These are phyloP conservation scores for Aristolochia fimbriata DNA, from an alignment of 164 flowering plant species.

Conservation along the genomic window DNA sequence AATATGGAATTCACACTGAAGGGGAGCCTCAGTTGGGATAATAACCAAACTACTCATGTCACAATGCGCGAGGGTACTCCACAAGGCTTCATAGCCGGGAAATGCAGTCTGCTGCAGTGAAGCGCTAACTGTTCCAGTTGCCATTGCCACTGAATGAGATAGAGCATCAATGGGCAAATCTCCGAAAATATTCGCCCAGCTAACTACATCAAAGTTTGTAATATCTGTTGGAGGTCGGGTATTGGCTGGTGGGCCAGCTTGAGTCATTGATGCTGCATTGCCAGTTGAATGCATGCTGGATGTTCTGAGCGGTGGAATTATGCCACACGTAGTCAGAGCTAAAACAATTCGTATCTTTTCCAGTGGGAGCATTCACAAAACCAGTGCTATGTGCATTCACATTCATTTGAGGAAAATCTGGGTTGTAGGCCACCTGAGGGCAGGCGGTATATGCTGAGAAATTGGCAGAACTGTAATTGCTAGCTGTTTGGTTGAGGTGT, in stretches of 20 bases:
- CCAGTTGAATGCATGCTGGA: constrained; percentile 7
- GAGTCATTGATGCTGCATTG: neutral
- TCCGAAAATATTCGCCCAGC: neutral
- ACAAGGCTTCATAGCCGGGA: constrained; percentile 34
- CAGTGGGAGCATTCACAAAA: neutral
- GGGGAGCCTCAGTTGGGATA: too few relatives aligned
- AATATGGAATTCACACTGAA: too few relatives aligned
- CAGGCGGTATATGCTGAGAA: constrained; percentile 7
- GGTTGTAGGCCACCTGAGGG: constrained; percentile 10
- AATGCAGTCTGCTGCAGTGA: constrained; percentile 16
- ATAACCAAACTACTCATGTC: too few relatives aligned
- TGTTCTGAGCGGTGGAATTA: constrained; percentile 4
- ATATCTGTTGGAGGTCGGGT: too few relatives aligned
- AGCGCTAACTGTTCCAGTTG: constrained; percentile 11
- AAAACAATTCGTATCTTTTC: neutral
- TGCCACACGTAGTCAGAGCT: constrained; percentile 13
- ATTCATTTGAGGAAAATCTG: constrained; percentile 7
- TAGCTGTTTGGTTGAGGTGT: constrained; percentile 6
- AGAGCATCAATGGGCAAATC: constrained; percentile 4
- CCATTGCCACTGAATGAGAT: constrained; percentile 9
- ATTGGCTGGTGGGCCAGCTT: neutral
- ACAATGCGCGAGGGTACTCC: constrained; percentile 19
- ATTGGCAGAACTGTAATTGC: constrained; percentile 4
- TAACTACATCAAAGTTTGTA: neutral
- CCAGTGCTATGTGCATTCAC: constrained; percentile 8